These are phyloP conservation scores for Hypoxylon cercidicola DNA, from an alignment of 495 filamentous ascomycete species.

Conservation along the genomic window DNA sequence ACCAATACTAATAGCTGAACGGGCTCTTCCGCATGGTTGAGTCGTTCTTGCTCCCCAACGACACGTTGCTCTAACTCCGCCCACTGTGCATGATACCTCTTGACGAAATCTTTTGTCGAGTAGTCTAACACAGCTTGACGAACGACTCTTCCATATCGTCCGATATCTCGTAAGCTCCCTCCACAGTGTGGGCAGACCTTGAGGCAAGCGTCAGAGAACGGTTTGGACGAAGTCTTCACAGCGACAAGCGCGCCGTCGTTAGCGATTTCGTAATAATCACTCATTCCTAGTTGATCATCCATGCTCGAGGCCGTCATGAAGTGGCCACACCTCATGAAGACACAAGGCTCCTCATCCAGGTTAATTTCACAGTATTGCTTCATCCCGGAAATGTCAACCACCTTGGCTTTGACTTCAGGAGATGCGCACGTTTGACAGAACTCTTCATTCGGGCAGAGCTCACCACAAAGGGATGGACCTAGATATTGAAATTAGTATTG, in stretches of 20 bases:
- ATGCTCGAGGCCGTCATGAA: slow-evolving; percentile 69
- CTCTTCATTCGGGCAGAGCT: slow-evolving; percentile 64
- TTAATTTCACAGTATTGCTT: slow-evolving; percentile 65
- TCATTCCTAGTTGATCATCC: slow-evolving; percentile 66
- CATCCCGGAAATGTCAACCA: slow-evolving; percentile 65
- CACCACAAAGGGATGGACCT: slow-evolving; percentile 75
- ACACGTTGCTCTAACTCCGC: slow-evolving; percentile 22
- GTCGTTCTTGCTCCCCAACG: slow-evolving; percentile 23
- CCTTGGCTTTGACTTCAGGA: slow-evolving; percentile 52
- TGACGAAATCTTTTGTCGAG: slow-evolving; percentile 71
- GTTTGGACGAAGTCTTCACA: slow-evolving; percentile 44
- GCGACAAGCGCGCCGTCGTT: slow-evolving; percentile 23
- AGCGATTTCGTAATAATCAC: slow-evolving; percentile 63
- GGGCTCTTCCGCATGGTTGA: slow-evolving; percentile 4
- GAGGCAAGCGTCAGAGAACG: slow-evolving; percentile 59
- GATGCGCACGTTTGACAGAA: slow-evolving; percentile 68
- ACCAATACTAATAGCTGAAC: background rate
- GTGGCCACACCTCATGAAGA: slow-evolving; percentile 75
- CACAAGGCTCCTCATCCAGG: slow-evolving; percentile 66
- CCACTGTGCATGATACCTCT: slow-evolving; percentile 43
- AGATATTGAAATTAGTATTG: background rate
- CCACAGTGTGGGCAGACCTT: slow-evolving; percentile 71
- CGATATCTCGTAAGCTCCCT: slow-evolving; percentile 66
- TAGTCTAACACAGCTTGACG: slow-evolving; percentile 70
- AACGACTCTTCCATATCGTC: slow-evolving; percentile 73